Base-by-base conservation (phyloP, 257 asterid species). In the Linderniella brevidens region DNA sequence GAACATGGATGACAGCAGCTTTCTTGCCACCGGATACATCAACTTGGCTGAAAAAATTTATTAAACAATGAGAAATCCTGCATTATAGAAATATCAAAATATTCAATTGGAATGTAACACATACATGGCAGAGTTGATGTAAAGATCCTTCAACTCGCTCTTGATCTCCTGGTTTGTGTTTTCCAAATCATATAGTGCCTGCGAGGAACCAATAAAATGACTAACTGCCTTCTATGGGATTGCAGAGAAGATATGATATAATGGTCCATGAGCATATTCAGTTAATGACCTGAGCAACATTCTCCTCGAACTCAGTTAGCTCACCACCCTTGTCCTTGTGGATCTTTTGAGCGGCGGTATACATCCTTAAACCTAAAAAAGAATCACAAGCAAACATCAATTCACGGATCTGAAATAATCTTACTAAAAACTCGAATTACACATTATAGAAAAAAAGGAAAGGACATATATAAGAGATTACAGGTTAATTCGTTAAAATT, bases 1-100 rank as follows among this genome's bases (percentile, higher is more conserved):
- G 94, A 17, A 79, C 96, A 20, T 82, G 92, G 59, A 86, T 76
- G 48, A 86, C 94, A 55, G 78, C 94, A 50, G 96, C 92, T 55
- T 86, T 86, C 78, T 76, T 72, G 65, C 62, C 73, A 44, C 84
- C 92, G 41, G 90, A 57, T 10, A 82, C 75, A 65, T 82, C 94
- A 61, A 86, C 37, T 69, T 78, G 94, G 41, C 94, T 86, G 73
- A 61, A 8, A 8, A 43, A 29, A 58, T 37, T 12, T 17, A 50
- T 1, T 3, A 13, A 15, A 52, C 18, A 49, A 45, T 15, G 48
- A 0, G 45, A 60, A n/a, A 43, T 58, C 88, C 59, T 66, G 78
- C 96, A 57, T 32, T 25, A 25, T 25, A 3, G 6, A 25, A 25
- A 25, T 25, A 25, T 25, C 32, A 25, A 25, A 6, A 3, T 3